Base-by-base conservation (phyloP, 768 basidiomycete species). In the Rhodotorula sphaerocarpa region DNA sequence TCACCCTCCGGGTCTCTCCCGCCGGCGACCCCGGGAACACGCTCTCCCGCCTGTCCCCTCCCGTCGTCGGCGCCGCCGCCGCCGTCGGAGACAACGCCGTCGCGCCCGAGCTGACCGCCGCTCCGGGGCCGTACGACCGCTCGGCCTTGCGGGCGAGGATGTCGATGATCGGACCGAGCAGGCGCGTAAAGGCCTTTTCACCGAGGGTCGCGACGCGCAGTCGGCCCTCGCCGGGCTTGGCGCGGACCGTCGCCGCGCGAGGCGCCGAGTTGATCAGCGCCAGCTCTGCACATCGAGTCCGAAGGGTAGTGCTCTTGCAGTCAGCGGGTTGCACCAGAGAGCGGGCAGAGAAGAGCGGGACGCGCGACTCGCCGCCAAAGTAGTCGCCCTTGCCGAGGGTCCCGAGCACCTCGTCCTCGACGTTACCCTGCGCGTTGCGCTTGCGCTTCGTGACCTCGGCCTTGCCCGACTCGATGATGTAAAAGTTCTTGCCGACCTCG, bases 401-500 rank as follows among this genome's bases (percentile, higher is more conserved):
- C 9, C 86, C 86, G 16, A 97, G 87, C 20, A 81, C 77, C 52
- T 88, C 80, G 70, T 87, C 84, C 31, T 80, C 74, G 31, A 73
- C 50, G 82, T 79, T 0, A 82, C 85, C 55, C 41, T 50, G 60
- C 3, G 56, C 62, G n/a, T 61, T 63, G 61, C 79, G 78, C 61
- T 84, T 82, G 48, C 78, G 78, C 78, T 95, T 92, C 48, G 87
- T 86, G 1, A 89, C 91, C 51, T 84, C 79, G 3, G 93, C 93
- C 69, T 87, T 84, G 23, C 93, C 93, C 70, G 89, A 89, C 74
- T 97, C 95, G 36, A 99, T 84, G 66, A 99, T 91, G 80, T 90
- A 99, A 78, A 97, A 97, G 42, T 89, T 91, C 72, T 93, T 90
- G 12, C 95, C 93, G 77, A 88, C 84, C 67, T 99, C 95, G 57